Base-by-base conservation (phyloP, 768 basidiomycete species). In the Mycena amicta region DNA sequence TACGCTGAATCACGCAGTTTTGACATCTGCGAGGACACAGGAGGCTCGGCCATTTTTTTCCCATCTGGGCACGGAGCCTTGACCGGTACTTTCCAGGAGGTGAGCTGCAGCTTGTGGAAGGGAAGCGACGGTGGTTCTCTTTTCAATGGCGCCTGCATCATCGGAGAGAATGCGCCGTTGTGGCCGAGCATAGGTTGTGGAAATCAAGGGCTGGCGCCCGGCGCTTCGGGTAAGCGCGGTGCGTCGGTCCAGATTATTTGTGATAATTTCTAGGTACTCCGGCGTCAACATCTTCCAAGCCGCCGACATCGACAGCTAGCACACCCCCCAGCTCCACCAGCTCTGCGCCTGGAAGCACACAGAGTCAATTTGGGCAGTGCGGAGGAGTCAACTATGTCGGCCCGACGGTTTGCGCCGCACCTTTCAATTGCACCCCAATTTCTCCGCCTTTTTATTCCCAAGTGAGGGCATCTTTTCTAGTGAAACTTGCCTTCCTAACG, bases 1-100 rank as follows among this genome's bases (percentile, higher is more conserved):
- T 22, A 53, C 53, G 15, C 29, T 29, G 41, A 22, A 55, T 39
- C 15, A 1, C 20, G 2, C 50, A 86, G 84, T 68, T 87, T 86
- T 66, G 84, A 86, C 67, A 78, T 87, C 41, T 87, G 85, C 66
- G 70, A 79, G 50, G 85, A 86, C 58, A 83, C 82, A 11, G 83
- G 84, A 46, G 83, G 80, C 11, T 56, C 80, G 15, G 58, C 33
- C 2, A 75, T 74, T 5, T 86, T 86, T 75, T 87, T 86, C 80
- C 83, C 83, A 1, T 75, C 75, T 0, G 82, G 80, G 0, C 83
- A 81, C 64, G 80, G 80, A 16, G 84, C 84, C 20, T 67, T 85
- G 59, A 75, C 77, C 8, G 84, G 83, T 15, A 75, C 74, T 2
- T 87, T 76, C 68, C 73, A 71, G 4, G 84, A 87, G 66, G 83